Percentiles rank a stretch among this genome's conserved stretches.
phyloP scores from a whole-genome alignment of 2,329 filamentous ascomycete genomes.

The Raffaelea albimanens region DNA sequence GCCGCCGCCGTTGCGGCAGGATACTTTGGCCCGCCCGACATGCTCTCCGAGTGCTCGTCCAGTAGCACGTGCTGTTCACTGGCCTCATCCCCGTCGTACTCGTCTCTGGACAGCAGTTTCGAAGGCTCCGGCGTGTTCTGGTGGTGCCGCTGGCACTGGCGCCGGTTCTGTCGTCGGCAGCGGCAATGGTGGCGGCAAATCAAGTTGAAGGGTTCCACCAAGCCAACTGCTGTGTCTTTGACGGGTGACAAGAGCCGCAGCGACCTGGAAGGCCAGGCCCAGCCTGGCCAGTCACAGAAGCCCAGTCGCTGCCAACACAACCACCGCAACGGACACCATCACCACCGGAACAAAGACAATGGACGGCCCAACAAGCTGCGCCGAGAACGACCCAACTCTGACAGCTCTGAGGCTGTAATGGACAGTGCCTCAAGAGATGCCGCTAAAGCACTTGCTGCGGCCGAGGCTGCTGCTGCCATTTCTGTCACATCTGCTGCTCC shows the following conservation, averaged over 20 bases:
- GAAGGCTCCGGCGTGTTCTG: conserved; percentile 6
- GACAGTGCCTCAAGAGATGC: too few species aligned
- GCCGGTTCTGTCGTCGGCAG: conserved; percentile 7
- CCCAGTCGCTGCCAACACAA: conserved; percentile 5
- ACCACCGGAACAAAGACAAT: background rate
- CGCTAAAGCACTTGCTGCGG: too few species aligned
- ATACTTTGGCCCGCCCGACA: conserved; percentile 1
- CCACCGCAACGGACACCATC: conserved; percentile 5
- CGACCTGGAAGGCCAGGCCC: background rate
- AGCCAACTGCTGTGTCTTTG: background rate
- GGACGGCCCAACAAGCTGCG: background rate
- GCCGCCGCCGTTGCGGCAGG: background rate
- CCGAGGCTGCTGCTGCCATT: too few species aligned
- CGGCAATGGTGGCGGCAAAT: conserved; percentile 3
- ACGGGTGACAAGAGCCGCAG: background rate
- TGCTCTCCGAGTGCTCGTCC: conserved; percentile 4
- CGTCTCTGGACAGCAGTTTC: conserved; percentile 5
- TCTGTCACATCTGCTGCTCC: too few species aligned
- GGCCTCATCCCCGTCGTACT: background rate
- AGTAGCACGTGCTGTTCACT: conserved; percentile 9
- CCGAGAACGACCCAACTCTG: background rate
- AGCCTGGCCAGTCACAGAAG: background rate
- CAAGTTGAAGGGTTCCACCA: background rate
- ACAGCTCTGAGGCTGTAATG: too few species aligned
- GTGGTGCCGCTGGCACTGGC: conserved; percentile 12